Evolutionary conservation across 352 stramenopile genomes (phyloP), one percentile per base, ranked within the genome.

Genomic region (Hyaloperonospora brassicae): DNA sequence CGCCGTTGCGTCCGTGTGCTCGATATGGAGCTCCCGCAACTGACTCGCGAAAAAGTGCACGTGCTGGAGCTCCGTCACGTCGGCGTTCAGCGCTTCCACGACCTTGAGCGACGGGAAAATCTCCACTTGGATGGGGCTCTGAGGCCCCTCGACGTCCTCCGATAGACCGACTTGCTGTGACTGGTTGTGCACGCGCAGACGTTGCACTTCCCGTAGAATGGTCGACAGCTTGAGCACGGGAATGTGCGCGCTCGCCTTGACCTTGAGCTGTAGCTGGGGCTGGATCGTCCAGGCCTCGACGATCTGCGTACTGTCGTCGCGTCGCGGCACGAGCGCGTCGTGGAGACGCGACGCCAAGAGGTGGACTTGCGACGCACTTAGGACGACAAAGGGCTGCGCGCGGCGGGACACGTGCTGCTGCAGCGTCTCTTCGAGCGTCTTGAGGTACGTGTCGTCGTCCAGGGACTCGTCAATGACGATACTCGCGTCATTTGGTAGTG

Each of bases 161-260:
- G 68, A 64, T 55, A n/a, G 3, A 31, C 3, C 27, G 3, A 31
- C 3, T 31, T 31, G 27, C 27, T 31, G 27, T 7, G 27, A 31
- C 27, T 3, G 27, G 3, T 89, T 69, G 44, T 89, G 63, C 50
- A 94, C 60, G 13, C 81, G 74, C 35, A 94, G 64, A 7, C 70
- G 57, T 25, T 68, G 68, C 27, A 89, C 80, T 55, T 94, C 79
- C 5, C 78, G 70, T 34, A 94, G 62, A 7, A 90, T 87, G 12
- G 84, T 94, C 12, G 81, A 92, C 42, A 94, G 71, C 49, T 94
- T 94, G 57, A 94, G 79, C 57, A 94, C 79, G 55, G 87, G 78
- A 36, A 94, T 72, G 56, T 94, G 82, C 36, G 74, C 79, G 55
- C 70, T 83, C 53, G 84, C 69, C 60, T 90, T 89, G 55, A 82